phyloP scores from a whole-genome alignment of 2,329 filamentous ascomycete genomes.

The Dryadomyces quercivorus region DNA sequence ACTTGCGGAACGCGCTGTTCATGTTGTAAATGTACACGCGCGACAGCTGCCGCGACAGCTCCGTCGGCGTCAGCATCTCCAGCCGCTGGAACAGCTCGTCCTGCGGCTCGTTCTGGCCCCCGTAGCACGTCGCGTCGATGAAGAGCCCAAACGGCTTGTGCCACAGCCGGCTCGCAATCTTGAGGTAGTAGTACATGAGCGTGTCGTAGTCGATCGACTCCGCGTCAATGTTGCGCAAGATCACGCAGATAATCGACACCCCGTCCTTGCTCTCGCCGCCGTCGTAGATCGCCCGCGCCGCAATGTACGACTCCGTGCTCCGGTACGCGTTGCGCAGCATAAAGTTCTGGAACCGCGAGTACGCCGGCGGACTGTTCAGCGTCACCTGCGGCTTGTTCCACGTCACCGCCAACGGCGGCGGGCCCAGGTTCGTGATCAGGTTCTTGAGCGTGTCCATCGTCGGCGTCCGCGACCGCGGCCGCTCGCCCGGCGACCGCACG shows the following conservation, averaged over 20 bases:
- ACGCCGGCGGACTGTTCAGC: slow-evolving; percentile 48
- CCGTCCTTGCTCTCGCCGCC: slow-evolving; percentile 61
- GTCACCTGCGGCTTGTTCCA: slow-evolving; percentile 59
- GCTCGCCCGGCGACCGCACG: slow-evolving; percentile 41
- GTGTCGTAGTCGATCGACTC: slow-evolving; percentile 55
- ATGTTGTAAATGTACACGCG: slow-evolving; percentile 61
- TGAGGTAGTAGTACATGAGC: slow-evolving; percentile 55
- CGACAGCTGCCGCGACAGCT: slow-evolving; percentile 45
- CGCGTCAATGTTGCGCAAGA: slow-evolving; percentile 53
- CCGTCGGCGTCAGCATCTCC: slow-evolving; percentile 48
- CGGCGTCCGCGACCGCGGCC: slow-evolving; percentile 37
- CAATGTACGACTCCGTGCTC: slow-evolving; percentile 51
- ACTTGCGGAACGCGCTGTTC: slow-evolving; percentile 59
- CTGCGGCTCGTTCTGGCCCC: slow-evolving; percentile 52
- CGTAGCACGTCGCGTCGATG: slow-evolving; percentile 59
- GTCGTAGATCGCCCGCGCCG: slow-evolving; percentile 55
- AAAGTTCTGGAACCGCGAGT: slow-evolving; percentile 59
- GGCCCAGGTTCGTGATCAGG: slow-evolving; percentile 53
- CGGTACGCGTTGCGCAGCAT: slow-evolving; percentile 59
- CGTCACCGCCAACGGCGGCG: slow-evolving; percentile 54
- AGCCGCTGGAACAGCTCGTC: slow-evolving; percentile 54
- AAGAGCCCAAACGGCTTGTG: slow-evolving; percentile 56
- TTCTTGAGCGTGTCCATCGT: slow-evolving; percentile 48
- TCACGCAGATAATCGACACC: slow-evolving; percentile 55
- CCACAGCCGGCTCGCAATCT: slow-evolving; percentile 61